Conservation (phyloP, 2,329 filamentous ascomycete genomes). For the Fusarium tanahbumbuense region DNA sequence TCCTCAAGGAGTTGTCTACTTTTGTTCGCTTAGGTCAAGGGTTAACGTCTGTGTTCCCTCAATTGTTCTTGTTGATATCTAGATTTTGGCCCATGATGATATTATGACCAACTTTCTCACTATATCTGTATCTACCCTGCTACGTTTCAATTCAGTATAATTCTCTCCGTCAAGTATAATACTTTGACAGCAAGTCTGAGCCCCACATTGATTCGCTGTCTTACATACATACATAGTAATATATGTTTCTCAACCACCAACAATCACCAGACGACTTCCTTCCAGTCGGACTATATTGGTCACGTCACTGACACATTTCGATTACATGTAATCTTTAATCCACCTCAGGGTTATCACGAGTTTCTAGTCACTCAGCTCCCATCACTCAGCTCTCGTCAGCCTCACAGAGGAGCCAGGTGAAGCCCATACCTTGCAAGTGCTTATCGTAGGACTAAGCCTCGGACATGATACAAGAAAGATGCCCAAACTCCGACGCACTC, state of each 20-base stretch:
- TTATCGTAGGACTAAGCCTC: constrained; percentile 40
- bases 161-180: background rate
- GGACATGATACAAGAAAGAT: constrained; percentile 1
- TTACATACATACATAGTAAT: background rate
- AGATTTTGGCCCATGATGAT: constrained; percentile 38
- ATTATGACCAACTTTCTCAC: constrained; percentile 28
- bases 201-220: constrained; percentile 9
- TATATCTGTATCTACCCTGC: background rate
- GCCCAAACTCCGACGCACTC: background rate
- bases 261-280: background rate
- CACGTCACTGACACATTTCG: background rate
- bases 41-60: constrained; percentile 26
- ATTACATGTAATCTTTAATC: constrained; percentile 9
- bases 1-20: constrained; percentile 27
- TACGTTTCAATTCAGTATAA: background rate
- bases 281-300: constrained; percentile 1
- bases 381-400: constrained; percentile 40
- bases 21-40: constrained; percentile 25
- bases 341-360: constrained; percentile 12
- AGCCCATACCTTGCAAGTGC: constrained; percentile 41
- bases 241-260: background rate
- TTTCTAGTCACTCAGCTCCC: constrained; percentile 25
- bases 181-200: background rate
- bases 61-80: constrained; percentile 28
- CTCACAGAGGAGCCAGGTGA: constrained; percentile 33